Percentiles rank a stretch among this genome's conserved stretches.
These are phyloP conservation scores for Elymus sibiricus DNA, from an alignment of 176 grass and related monocot species.

Conservation along the genomic window DNA sequence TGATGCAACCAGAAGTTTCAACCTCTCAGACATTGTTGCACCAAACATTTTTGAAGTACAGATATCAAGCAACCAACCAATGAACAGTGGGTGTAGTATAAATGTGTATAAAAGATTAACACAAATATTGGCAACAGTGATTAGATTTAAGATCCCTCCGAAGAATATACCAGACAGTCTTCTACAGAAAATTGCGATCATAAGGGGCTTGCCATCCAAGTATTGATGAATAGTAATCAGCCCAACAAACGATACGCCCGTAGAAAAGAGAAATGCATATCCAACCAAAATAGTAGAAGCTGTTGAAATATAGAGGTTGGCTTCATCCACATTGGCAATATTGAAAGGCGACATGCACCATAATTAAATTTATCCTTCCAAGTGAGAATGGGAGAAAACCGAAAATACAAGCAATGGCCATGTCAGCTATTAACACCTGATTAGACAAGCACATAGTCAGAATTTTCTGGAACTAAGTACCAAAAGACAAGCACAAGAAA, in stretches of 20 bases:
- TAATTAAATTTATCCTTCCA: slow-evolving; percentile 23
- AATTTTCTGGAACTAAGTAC: neutral
- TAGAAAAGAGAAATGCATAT: slow-evolving; percentile 17
- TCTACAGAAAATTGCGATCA: neutral
- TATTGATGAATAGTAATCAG: slow-evolving; percentile 12
- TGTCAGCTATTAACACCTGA: slow-evolving; percentile 32
- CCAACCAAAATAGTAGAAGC: slow-evolving; percentile 7
- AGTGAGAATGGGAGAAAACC: slow-evolving; percentile 40
- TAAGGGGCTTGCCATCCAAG: neutral
- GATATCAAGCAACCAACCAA: slow-evolving; percentile 40
- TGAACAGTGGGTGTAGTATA: slow-evolving; percentile 24
- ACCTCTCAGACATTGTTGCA: slow-evolving; percentile 24
- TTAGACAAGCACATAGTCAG: neutral
- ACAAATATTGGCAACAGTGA: slow-evolving; percentile 10
- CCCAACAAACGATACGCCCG: neutral
- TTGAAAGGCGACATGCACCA: neutral
- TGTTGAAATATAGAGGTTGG: slow-evolving; percentile 1
- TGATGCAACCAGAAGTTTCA: slow-evolving; percentile 24
- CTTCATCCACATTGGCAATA: slow-evolving; percentile 3
- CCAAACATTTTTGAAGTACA: slow-evolving; percentile 38
- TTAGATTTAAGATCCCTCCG: slow-evolving; percentile 7
- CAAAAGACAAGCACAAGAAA: neutral
- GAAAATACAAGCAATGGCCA: slow-evolving; percentile 6
- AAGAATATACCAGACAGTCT: neutral
- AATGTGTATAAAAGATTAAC: slow-evolving; percentile 1